These are phyloP conservation scores for Umbelopsis vinacea DNA, from an alignment of 192 early-diverging fungal species.

Conservation along the genomic window DNA sequence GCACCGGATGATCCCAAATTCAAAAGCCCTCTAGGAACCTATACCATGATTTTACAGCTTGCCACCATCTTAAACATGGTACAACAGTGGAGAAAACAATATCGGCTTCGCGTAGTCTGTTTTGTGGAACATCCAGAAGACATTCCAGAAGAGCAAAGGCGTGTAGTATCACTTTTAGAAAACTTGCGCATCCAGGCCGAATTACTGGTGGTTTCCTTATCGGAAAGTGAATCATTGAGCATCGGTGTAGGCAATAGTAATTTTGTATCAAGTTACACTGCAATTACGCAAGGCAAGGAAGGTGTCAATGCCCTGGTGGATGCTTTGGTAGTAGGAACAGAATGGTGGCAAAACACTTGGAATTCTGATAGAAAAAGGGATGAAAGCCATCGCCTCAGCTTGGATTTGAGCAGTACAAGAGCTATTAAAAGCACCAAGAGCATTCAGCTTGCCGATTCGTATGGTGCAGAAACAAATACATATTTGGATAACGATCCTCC, in stretches of 20 bases:
- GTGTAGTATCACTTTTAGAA: slow-evolving; percentile 57
- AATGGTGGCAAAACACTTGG: slow-evolving; percentile 23
- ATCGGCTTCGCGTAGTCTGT: slow-evolving; percentile 61
- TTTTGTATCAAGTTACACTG: slow-evolving; percentile 30
- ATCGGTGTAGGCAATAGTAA: slow-evolving; percentile 17
- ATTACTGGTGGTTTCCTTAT: slow-evolving; percentile 59
- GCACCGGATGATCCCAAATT: not conserved
- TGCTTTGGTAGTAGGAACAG: slow-evolving; percentile 11
- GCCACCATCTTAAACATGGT: slow-evolving; percentile 75
- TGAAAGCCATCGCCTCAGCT: not conserved
- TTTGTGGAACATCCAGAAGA: slow-evolving; percentile 73
- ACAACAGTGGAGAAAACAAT: slow-evolving; percentile 68
- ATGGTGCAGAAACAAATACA: not conserved
- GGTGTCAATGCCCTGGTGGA: slow-evolving; percentile 19
- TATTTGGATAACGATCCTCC: not conserved
- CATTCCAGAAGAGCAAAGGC: slow-evolving; percentile 60
- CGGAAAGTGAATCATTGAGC: slow-evolving; percentile 39
- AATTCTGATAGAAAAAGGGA: not conserved
- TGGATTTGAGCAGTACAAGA: not conserved
- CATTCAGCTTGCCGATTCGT: not conserved
- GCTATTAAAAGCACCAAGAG: slow-evolving; percentile 2
- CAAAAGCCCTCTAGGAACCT: slow-evolving; percentile 59
- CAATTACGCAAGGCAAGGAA: slow-evolving; percentile 39
- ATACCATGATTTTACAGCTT: slow-evolving; percentile 76
- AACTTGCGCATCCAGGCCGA: slow-evolving; percentile 68